Base-by-base conservation (phyloP, 2,329 filamentous ascomycete species). In the Ramichloridium luteum region DNA sequence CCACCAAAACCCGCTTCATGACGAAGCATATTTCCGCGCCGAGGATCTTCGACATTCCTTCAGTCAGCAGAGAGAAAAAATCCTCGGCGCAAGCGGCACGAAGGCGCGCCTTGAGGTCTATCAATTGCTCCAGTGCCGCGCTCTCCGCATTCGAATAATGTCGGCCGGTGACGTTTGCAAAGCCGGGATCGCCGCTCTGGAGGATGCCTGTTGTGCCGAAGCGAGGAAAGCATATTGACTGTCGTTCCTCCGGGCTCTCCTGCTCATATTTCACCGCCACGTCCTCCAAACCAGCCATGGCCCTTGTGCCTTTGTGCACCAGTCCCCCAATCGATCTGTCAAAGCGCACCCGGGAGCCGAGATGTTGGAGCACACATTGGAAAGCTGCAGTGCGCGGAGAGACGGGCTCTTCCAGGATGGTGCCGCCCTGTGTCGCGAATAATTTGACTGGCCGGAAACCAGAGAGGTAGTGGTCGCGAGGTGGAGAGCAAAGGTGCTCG, bases 11-110 rank as follows among this genome's bases (percentile, higher is more conserved):
- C 27, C 73, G 58, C 50, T 78, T 78, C 27, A 74, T 72, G 25
- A 80, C 72, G 46, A 81, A 81, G 14, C 67, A 70, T 57, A 75
- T 78, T 50, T 82, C 77, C 6, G 76, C 68, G 37, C 70, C 68
- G 36, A 70, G 63, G 20, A 81, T 70, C 28, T 62, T 61, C 27
- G 76, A 70, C 46, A 81, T 61, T 26, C 72, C 73, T 47, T 77
- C 68, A 56, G 78, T 72, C 35, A 80, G 57, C 13, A 67, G 57
- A 27, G 58, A 59, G 76, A 76, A 82, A 55, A 81, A 80, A 30
- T 67, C 61, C 37, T 74, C 67, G 2, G 62, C 66, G 30, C 68
- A 62, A 30, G 69, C 59, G 13, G 56, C 57, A 30, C 64, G 61
- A 12, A 81, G 55, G 12, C 57, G 56, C 30, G 59, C 53, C 53